Percentiles rank a stretch among this genome's conserved stretches.
These are phyloP conservation scores for Naganishia albida DNA, from an alignment of 1,284 basidiomycete genomes.

Conservation along the genomic window DNA sequence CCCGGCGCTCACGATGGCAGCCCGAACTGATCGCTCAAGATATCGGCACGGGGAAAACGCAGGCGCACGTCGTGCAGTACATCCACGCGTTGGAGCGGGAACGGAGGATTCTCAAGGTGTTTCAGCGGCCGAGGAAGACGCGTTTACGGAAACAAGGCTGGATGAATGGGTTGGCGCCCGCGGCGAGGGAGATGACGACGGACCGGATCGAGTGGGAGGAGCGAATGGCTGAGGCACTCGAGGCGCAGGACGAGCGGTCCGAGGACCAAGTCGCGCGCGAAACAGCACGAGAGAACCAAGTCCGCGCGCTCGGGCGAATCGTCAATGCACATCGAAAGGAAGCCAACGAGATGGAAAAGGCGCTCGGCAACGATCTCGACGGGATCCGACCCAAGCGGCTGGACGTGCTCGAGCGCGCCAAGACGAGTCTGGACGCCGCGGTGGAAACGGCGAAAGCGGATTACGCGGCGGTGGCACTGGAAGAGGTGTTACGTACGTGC, in stretches of 20 bases:
- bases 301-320: background rate
- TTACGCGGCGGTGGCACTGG: background rate
- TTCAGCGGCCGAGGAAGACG: slow-evolving; percentile 45
- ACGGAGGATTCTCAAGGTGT: slow-evolving; percentile 16
- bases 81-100: slow-evolving; percentile 57
- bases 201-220: slow-evolving; percentile 67
- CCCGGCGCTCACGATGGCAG: slow-evolving; percentile 65
- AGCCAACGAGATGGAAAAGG: slow-evolving; percentile 9
- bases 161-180: slow-evolving; percentile 39
- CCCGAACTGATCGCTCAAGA: slow-evolving; percentile 71
- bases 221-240: slow-evolving; percentile 56
- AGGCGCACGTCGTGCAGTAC: slow-evolving; percentile 65
- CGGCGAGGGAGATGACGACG: slow-evolving; percentile 61
- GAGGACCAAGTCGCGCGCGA: slow-evolving; percentile 2
- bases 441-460: slow-evolving; percentile 2
- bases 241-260: slow-evolving; percentile 25
- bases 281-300: slow-evolving; percentile 1
- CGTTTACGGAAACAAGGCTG: slow-evolving; percentile 30
- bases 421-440: slow-evolving; percentile 1
- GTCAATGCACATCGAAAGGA: slow-evolving; percentile 2
- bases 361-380: background rate
- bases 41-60: slow-evolving; percentile 61
- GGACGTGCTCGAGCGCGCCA: background rate
- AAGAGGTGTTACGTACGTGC: slow-evolving; percentile 4
- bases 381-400: slow-evolving; percentile 9